Conservation (phyloP, 129 eudicot genomes). For the Mikania micrantha region DNA sequence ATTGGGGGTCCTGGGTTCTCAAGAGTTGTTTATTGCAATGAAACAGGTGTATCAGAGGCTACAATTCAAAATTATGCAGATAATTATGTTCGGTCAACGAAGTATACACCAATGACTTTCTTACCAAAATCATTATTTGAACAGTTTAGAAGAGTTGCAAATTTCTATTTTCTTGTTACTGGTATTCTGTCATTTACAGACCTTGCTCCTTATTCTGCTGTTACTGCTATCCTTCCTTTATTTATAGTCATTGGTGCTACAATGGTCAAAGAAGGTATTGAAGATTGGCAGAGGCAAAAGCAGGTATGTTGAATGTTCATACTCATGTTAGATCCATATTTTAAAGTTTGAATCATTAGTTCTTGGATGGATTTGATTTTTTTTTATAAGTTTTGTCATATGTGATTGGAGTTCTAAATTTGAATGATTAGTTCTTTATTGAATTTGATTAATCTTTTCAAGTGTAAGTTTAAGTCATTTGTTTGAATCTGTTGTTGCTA, state of each 20-base stretch:
- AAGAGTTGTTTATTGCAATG: conserved; percentile 80
- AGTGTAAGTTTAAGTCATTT: not conserved
- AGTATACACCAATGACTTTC: conserved; percentile 70
- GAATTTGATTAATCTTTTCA: conserved; percentile 3
- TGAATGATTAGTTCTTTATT: conserved; percentile 10
- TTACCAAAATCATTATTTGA: conserved; percentile 89
- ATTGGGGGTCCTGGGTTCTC: conserved; percentile 90
- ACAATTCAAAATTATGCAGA: conserved; percentile 33
- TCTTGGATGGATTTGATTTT: conserved; percentile 10
- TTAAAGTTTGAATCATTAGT: conserved; percentile 4
- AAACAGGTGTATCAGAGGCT: conserved; percentile 49
- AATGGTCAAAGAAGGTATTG: conserved; percentile 89
- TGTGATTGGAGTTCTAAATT: too few relatives aligned
- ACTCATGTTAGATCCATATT: conserved; percentile 14
- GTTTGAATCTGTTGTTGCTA: not conserved
- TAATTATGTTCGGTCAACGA: conserved; percentile 83
- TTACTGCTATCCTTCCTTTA: conserved; percentile 69
- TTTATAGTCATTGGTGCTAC: conserved; percentile 80
- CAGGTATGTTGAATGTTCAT: conserved; percentile 59
- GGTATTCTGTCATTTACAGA: conserved; percentile 68
- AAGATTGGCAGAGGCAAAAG: conserved; percentile 69
- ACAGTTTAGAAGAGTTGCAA: conserved; percentile 97
- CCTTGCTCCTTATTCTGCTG: conserved; percentile 79
- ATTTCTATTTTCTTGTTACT: conserved; percentile 78
- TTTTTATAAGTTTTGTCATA: not conserved